Base-by-base conservation (phyloP, 2,329 filamentous ascomycete genomes). In the Ramichloridium luteum region DNA sequence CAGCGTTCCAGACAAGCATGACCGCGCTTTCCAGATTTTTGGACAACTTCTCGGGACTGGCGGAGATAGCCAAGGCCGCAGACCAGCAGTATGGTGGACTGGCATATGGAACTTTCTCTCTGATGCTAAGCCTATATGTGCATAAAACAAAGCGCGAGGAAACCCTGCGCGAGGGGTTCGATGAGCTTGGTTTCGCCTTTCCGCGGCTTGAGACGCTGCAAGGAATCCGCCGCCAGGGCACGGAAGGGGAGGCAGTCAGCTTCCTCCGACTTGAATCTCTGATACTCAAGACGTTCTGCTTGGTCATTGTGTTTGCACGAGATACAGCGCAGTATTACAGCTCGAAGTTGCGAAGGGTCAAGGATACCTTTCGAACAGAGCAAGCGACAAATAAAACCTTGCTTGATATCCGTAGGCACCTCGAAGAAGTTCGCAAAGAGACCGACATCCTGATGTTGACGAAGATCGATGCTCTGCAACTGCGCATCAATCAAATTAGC, bases 31-130 rank as follows among this genome's bases (percentile, higher is more conserved):
- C 27, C 3, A 16, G 28, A 4, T 40, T 40, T 23, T 18, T 40
- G 13, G 35, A 35, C n/a, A 35, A 17, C 28, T 40, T 37, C 23
- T 32, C 31, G 13, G 37, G 37, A 15, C 16, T 40, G 11, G 35
- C 23, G 4, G 25, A 34, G 14, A 14, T 40, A 8, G 25, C 31
- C 16, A 28, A 32, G 23, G 28, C 28, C 8, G 35, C 37, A 3
- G 35, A 37, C 16, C 18, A 31, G 13, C 35, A 34, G 14, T 38
- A 32, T 27, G 37, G 37, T 6, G 37, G 35, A 9, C 15, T 37
- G 3, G 35, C 35, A 2, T 40, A 30, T 25, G 37, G 35, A 4
- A 40, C 35, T 4, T n/a, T 37, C 5, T 37, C 31, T 5, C 14
- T 37, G 3, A 18, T 37, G 4, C 6, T 36, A 10, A 32, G 28